A percentile compares a stretch with the other conserved stretches of the same genome.
Conservation (phyloP, 1,284 basidiomycete genomes). For the Puccinia sorghi region DNA sequence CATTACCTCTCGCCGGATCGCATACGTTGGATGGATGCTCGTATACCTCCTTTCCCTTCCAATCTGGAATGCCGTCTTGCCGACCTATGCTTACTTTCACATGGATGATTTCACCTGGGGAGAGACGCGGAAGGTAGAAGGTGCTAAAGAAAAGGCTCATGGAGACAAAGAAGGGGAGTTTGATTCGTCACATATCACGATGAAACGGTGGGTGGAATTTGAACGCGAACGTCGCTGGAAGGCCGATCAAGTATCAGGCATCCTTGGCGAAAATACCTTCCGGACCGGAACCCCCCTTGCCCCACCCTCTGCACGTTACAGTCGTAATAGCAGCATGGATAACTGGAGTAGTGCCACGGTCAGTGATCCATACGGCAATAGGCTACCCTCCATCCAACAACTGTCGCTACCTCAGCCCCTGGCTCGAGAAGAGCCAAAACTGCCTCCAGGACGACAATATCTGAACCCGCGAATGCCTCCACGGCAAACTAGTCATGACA, state of each 20-base stretch:
- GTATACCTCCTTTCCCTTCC: conserved; percentile 61
- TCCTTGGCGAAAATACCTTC: background rate
- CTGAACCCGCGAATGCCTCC: background rate
- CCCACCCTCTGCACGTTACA: conserved; percentile 24
- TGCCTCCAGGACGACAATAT: background rate
- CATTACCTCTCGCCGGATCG: conserved; percentile 60
- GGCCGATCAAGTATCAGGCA: conserved; percentile 63
- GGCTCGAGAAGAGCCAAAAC: conserved; percentile 40
- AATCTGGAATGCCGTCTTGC: conserved; percentile 61
- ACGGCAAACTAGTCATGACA: conserved; percentile 17
- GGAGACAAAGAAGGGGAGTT: conserved; percentile 78
- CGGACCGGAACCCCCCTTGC: conserved; percentile 19
- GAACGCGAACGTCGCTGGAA: conserved; percentile 94
- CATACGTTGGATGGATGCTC: conserved; percentile 61
- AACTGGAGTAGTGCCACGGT: conserved; percentile 42
- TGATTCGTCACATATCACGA: conserved; percentile 91
- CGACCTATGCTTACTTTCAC: conserved; percentile 56
- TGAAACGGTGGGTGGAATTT: conserved; percentile 99
- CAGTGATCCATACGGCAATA: conserved; percentile 8
- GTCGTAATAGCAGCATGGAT: conserved; percentile 32
- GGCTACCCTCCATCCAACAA: conserved; percentile 33
- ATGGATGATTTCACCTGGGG: conserved; percentile 61
- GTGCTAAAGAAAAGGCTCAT: conserved; percentile 54
- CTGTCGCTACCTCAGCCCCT: conserved; percentile 46
- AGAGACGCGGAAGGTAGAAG: conserved; percentile 58